Conservation (phyloP, 2,329 filamentous ascomycete species). For the Ceratocystis alfenasii region DNA sequence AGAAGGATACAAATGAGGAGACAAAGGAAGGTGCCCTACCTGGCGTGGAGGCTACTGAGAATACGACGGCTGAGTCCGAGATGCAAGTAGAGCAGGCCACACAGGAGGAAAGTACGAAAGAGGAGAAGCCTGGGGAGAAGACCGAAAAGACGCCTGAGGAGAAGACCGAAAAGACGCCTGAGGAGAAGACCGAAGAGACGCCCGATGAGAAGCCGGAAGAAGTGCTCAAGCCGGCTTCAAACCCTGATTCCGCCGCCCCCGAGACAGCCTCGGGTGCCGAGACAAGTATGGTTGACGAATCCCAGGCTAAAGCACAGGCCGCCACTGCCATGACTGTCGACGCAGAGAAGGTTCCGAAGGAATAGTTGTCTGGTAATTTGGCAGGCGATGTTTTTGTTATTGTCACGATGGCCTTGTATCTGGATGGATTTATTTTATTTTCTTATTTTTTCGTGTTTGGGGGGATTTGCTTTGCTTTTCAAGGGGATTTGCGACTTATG, state of each 20-base stretch:
- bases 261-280: too few relatives aligned
- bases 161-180: slow-evolving; percentile 9
- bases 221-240: slow-evolving; percentile 3
- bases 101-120: neutral
- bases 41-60: slow-evolving; percentile 24
- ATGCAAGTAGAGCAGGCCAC: neutral
- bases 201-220: slow-evolving; percentile 23
- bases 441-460: neutral
- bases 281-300: too few relatives aligned
- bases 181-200: slow-evolving; percentile 11
- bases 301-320: too few relatives aligned
- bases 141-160: slow-evolving; percentile 18
- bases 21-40: slow-evolving; percentile 23
- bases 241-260: slow-evolving; percentile 17
- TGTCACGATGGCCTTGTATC: neutral
- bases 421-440: slow-evolving; percentile 2
- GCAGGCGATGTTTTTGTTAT: neutral
- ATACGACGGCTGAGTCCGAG: slow-evolving; percentile 14
- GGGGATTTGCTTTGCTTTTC: neutral
- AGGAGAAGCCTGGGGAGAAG: slow-evolving; percentile 5
- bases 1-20: slow-evolving; percentile 6
- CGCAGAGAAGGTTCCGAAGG: slow-evolving; percentile 9
- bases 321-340: neutral
- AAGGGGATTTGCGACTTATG: neutral
- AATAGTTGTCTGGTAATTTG: slow-evolving; percentile 8